Conservation (phyloP, 2,329 filamentous ascomycete genomes). For the Diaporthe sp. region DNA sequence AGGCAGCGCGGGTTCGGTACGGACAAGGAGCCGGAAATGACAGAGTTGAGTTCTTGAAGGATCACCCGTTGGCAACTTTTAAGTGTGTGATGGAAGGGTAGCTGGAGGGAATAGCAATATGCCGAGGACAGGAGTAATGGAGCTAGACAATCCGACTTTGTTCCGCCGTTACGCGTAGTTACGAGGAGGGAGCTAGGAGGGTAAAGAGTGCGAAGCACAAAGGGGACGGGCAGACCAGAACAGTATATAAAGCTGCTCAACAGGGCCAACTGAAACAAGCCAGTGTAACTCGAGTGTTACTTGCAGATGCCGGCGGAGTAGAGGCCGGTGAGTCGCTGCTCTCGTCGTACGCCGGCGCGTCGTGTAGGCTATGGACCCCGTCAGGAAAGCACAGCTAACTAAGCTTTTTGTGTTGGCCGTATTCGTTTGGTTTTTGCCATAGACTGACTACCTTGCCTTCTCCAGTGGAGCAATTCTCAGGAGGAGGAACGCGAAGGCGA, state of each 20-base stretch:
- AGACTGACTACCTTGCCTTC: slow-evolving; percentile 13
- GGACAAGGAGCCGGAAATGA: slow-evolving; percentile 4
- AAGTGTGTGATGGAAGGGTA: slow-evolving; percentile 15
- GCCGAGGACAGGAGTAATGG: slow-evolving; percentile 7
- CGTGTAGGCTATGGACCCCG: slow-evolving; percentile 14
- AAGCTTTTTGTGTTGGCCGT: background rate
- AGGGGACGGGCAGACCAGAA: slow-evolving; percentile 32
- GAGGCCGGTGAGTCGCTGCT: slow-evolving; percentile 34
- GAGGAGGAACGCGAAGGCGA: slow-evolving; percentile 25
- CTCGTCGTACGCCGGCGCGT: slow-evolving; percentile 32
- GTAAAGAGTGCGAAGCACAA: slow-evolving; percentile 32
- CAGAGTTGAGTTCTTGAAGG: background rate
- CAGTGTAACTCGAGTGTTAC: slow-evolving; percentile 35
- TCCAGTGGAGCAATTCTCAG: background rate
- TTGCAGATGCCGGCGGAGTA: slow-evolving; percentile 30
- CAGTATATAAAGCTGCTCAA: slow-evolving; percentile 35
- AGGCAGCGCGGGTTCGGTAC: slow-evolving; percentile 7
- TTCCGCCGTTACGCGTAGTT: slow-evolving; percentile 39
- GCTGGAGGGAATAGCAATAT: slow-evolving; percentile 32
- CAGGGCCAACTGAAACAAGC: slow-evolving; percentile 36
- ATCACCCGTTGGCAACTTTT: background rate
- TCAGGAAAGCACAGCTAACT: slow-evolving; percentile 17
- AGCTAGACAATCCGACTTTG: slow-evolving; percentile 38
- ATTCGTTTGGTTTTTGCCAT: slow-evolving; percentile 1
- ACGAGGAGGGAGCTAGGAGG: slow-evolving; percentile 35